Evolutionary conservation across 129 eudicot species (phyloP), one percentile per base, ranked within the genome.

Genomic region (Artemisia tridentata): DNA sequence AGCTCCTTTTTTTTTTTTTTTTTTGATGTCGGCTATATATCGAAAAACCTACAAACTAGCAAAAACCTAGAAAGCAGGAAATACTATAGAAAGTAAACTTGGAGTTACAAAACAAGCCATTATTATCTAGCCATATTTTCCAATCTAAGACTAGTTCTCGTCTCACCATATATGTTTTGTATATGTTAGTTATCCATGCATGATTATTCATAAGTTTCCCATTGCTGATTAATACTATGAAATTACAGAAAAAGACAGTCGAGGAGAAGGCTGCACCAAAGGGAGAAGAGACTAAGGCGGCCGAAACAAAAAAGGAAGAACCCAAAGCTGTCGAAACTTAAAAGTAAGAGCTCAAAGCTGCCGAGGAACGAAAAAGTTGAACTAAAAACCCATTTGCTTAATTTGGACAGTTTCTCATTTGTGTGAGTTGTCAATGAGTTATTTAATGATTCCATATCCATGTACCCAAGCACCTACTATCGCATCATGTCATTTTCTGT

Each of bases 211-310:
- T 7, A 38, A 57, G 5, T 19, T 19, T 15, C 5, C 7, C 2
- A 5, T 15, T 71, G 10, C 41, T 38, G 45, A 38, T 57, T 23
- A 14, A 56, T 18, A 12, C 41, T 11, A 3, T 34, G 9, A 17
- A 58, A 59, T 29, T 49, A 58, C 67, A 58, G 76, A 48, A 46
- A 57, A 59, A 25, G 25, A 46, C 29, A 57, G 23, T n/a, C 4
- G 59, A 72, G 18, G 76, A 59, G 31, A 47, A 71, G 52, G 49
- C 46, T 23, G 16, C 9, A 43, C 34, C 64, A 18, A 54, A 69
- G 74, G 62, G 1, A 3, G 64, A 59, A 46, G 68, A 59, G 46
- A 54, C 25, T 19, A 27, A n/a, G 46, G 46, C 53, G 3, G 48
- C 54, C 11, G 27, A 27, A 53, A n/a, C 75, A 8, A 43, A 46